These are phyloP conservation scores for Sorghum bicolor DNA, from an alignment of 176 grass and related monocot species.

Conservation along the genomic window DNA sequence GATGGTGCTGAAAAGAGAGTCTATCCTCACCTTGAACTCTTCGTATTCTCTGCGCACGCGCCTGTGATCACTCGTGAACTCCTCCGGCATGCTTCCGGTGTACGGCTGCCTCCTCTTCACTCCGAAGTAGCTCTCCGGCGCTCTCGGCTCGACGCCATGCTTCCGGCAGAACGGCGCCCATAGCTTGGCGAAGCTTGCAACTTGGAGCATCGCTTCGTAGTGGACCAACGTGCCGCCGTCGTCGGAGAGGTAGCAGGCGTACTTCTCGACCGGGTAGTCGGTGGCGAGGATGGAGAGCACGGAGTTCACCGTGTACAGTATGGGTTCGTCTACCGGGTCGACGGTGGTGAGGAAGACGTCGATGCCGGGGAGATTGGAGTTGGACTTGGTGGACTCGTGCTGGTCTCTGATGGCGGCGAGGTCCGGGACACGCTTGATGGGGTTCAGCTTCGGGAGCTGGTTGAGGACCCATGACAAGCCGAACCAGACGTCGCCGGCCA, in stretches of 20 bases:
- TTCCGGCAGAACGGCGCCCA: conserved; percentile 52
- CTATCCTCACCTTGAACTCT: conserved; percentile 49
- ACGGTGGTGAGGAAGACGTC: conserved; percentile 53
- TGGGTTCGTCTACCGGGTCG: conserved; percentile 40
- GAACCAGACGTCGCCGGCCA: conserved; percentile 42
- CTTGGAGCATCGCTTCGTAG: conserved; percentile 40
- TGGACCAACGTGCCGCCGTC: conserved; percentile 40
- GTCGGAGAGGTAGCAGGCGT: conserved; percentile 48
- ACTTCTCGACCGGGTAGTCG: conserved; percentile 44
- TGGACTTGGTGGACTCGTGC: not conserved
- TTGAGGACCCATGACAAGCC: conserved; percentile 47
- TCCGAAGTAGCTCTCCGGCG: conserved; percentile 40
- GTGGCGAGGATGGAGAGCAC: conserved; percentile 51
- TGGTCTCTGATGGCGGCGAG: conserved; percentile 26
- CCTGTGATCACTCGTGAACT: conserved; percentile 36
- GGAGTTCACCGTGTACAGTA: conserved; percentile 46
- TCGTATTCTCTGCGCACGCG: conserved; percentile 39
- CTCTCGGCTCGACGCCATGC: conserved; percentile 34
- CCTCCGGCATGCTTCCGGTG: not conserved
- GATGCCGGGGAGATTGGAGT: conserved; percentile 25
- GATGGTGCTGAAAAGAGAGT: conserved; percentile 27
- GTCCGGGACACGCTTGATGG: conserved; percentile 35
- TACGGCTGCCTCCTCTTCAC: not conserved
- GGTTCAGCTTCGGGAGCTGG: conserved; percentile 48
- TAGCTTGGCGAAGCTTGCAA: conserved; percentile 16